Evolutionary conservation across 2,329 filamentous ascomycete genomes (phyloP), one percentile per base, ranked within the genome.

Genomic region (Sclerotinia sclerotiorum): DNA sequence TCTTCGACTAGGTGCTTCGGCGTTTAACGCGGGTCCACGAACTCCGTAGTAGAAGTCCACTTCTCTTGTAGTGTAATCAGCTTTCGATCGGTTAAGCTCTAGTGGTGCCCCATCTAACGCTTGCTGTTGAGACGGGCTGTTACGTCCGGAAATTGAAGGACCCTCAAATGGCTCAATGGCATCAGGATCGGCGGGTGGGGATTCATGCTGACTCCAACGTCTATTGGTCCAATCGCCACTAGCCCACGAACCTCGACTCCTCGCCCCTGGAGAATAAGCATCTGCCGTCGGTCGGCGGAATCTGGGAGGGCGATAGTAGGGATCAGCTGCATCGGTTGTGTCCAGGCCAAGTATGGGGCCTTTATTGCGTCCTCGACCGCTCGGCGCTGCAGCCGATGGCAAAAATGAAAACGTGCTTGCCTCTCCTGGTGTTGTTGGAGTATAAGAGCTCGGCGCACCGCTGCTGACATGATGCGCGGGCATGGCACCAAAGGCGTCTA

Each of bases 41-140:
- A 97, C 91, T 13, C 93, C 91, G 75, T 99, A 98, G 80, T 98
- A 98, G 75, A 97, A 97, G 78, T 99, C 95, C 0, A 96, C 93
- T 79, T 99, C 95, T 68, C 95, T 90, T 0, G 94, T 95, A 2
- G 94, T 90, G 77, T 98, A 98, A 76, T 99, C 94, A 58, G 88
- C 84, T 29, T 87, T 88, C 1, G 83, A 73, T 48, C 75, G 72
- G 44, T 72, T 70, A 10, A 72, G 69, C 24, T 77, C 75, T 19
- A 70, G 65, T 19, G 71, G 68, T 51, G 69, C 73, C 10, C 71
- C 73, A 54, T 77, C 75, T 19, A 73, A 49, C 7, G 70, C 51
- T 65, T 69, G 80, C n/a, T 80, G 78, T 13, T 85, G 81, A 13
- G 80, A 76, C n/a, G 84, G 83, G 2, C 84, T 84, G 21, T 75